phyloP scores from a whole-genome alignment of 768 basidiomycete genomes.

The Boletus insuetus region DNA sequence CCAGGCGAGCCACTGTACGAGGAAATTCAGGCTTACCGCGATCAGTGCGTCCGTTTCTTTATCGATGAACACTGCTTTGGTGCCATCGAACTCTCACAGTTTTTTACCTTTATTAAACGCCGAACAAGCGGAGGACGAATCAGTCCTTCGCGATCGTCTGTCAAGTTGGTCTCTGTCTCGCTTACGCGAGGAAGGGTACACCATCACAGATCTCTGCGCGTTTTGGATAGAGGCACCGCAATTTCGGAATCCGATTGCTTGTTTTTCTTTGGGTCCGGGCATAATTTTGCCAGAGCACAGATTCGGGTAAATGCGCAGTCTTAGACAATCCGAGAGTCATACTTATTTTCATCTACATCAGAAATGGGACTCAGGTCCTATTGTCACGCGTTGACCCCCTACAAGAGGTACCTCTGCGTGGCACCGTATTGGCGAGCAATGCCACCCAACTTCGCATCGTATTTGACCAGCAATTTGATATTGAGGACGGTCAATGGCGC shows the following conservation, averaged over 20 bases:
- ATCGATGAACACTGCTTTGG: not conserved
- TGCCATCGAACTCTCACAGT: conserved; percentile 26
- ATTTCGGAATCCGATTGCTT: conserved; percentile 64
- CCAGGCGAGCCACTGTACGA: conserved; percentile 44
- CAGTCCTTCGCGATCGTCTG: conserved; percentile 58
- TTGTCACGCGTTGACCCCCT: conserved; percentile 64
- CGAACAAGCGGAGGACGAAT: conserved; percentile 66
- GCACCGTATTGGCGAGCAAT: conserved; percentile 50
- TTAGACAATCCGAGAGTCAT: not conserved
- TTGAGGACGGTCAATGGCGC: conserved; percentile 52
- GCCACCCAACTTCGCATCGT: conserved; percentile 54
- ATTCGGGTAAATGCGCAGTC: conserved; percentile 55
- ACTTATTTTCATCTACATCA: conserved; percentile 27
- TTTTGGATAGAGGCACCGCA: conserved; percentile 68
- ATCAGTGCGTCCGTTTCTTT: conserved; percentile 40
- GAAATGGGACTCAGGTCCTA: conserved; percentile 68
- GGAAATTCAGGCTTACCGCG: conserved; percentile 51
- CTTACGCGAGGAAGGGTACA: conserved; percentile 69
- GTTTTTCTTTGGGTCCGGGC: conserved; percentile 64
- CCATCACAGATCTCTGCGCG: conserved; percentile 59
- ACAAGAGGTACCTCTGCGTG: conserved; percentile 49
- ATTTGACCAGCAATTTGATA: conserved; percentile 50
- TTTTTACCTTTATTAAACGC: conserved; percentile 47
- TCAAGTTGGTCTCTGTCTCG: conserved; percentile 62
- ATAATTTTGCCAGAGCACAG: conserved; percentile 59